Evolutionary conservation across 176 grass and related monocot genomes (phyloP), one percentile per base, ranked within the genome.

Genomic region (Thinopyrum elongatum): DNA sequence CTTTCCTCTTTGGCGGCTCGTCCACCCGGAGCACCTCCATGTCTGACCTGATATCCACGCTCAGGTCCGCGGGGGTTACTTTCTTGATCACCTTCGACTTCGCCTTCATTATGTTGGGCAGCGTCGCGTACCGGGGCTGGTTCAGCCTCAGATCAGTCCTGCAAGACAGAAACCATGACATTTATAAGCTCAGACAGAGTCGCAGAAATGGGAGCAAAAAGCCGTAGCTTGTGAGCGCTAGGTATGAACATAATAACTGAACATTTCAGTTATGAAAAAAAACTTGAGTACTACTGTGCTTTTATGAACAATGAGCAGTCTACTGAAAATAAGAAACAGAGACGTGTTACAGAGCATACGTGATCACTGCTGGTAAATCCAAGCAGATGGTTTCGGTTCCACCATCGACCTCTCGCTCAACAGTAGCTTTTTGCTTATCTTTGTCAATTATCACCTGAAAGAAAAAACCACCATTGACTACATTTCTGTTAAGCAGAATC

Each of bases 21-120:
- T 90, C 82, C 55, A 98, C 88, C 80, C 88, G 70, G 91, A 98
- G 64, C 12, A 94, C 87, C 79, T 98, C 96, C 83, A 98, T 79
- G 58, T 95, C 93, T 73, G 93, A 90, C 70, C 91, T 95, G 66
- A 95, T 82, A 58, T 98, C 92, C 49, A 98, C 88, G 49, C 84
- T 86, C 27, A 98, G 76, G 5, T 98, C 90, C 41, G 85, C 86
- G 13, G 92, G 93, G 74, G 96, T 80, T 6, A 94, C 26, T 70
- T 98, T 98, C 76, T 95, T 98, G 28, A 95, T 92, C 64, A 94
- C 93, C 84, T 98, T 98, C 30, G 93, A 94, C 83, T 95, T 98
- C 15, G 96, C 88, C 90, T 98, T 98, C 96, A 98, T 95, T 88
- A 95, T 98, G 88, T 95, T 98, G 15, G 96, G 96, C 35, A 98